phyloP scores from a whole-genome alignment of 441 rosid species.

The Erodium chrysanthum region DNA sequence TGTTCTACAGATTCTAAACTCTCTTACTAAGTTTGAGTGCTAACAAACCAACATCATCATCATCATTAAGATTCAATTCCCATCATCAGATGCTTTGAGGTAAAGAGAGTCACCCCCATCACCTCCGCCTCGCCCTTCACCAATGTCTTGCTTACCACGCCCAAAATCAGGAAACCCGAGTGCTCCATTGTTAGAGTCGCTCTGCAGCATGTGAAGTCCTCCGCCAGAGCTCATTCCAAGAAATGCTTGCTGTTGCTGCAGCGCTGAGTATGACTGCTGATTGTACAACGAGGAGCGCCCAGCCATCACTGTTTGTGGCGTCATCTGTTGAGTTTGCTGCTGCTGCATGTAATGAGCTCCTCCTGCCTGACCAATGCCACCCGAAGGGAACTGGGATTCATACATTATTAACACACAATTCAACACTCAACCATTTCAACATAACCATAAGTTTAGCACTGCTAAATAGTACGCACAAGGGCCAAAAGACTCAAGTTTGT shows the following conservation, averaged over 20 bases:
- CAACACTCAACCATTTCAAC: not conserved
- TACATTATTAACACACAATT: too few species aligned
- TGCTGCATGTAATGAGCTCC: constrained; percentile 61
- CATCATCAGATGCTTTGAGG: constrained; percentile 68
- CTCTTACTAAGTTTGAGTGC: not conserved
- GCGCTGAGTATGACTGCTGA: constrained; percentile 66
- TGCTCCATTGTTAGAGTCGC: constrained; percentile 42
- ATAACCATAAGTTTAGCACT: not conserved
- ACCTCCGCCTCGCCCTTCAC: constrained; percentile 69
- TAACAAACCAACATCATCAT: not conserved
- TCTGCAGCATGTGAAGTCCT: constrained; percentile 77
- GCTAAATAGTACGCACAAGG: too few species aligned
- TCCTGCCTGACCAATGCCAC: constrained; percentile 68
- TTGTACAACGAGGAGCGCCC: constrained; percentile 80
- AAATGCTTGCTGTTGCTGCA: constrained; percentile 78
- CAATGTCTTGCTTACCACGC: constrained; percentile 71
- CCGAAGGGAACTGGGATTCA: constrained; percentile 45
- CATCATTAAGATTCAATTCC: constrained; percentile 30
- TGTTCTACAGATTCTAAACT: too few species aligned
- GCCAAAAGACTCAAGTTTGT: too few species aligned
- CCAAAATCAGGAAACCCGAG: constrained; percentile 60
- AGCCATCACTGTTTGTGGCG: constrained; percentile 80
- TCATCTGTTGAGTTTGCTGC: constrained; percentile 48
- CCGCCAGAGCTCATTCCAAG: constrained; percentile 73
- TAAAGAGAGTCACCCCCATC: constrained; percentile 80